phyloP scores from a whole-genome alignment of 2,329 filamentous ascomycete species.

The Claviceps quebecensis region DNA sequence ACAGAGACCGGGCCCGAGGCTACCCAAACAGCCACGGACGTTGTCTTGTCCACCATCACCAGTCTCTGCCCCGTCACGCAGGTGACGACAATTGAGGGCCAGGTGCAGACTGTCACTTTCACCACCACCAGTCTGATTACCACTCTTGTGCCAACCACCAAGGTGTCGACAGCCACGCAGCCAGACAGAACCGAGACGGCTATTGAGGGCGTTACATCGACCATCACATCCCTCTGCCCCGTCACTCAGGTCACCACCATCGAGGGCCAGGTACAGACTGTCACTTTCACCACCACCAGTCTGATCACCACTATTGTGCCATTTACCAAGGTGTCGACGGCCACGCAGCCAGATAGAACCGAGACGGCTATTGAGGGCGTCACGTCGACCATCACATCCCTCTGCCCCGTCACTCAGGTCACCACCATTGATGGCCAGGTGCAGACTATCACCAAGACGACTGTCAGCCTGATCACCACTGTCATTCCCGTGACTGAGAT shows the following conservation, averaged over 20 bases:
- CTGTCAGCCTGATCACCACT: slow-evolving; percentile 13
- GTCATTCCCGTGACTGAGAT: slow-evolving; percentile 16
- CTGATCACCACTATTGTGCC: slow-evolving; percentile 16
- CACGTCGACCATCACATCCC: slow-evolving; percentile 28
- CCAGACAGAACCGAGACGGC: slow-evolving; percentile 18
- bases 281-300: slow-evolving; percentile 11
- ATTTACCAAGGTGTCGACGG: slow-evolving; percentile 17
- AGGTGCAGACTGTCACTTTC: slow-evolving; percentile 9
- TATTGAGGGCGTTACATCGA: slow-evolving; percentile 20
- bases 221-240: slow-evolving; percentile 28
- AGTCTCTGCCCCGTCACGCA: slow-evolving; percentile 26
- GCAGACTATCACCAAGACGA: slow-evolving; percentile 11
- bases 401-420: slow-evolving; percentile 26
- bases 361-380: slow-evolving; percentile 19
- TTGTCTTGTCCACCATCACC: slow-evolving; percentile 26
- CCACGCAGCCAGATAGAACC: slow-evolving; percentile 19
- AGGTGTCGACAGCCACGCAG: slow-evolving; percentile 17
- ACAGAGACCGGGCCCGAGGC: slow-evolving; percentile 16
- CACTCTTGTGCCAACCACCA: slow-evolving; percentile 15
- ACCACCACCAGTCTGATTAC: slow-evolving; percentile 12
- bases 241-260: slow-evolving; percentile 16
- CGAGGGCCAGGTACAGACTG: slow-evolving; percentile 3
- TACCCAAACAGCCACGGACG: slow-evolving; percentile 17
- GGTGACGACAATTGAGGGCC: slow-evolving; percentile 8
- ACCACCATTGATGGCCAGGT: slow-evolving; percentile 15